phyloP scores from a whole-genome alignment of 2,329 filamentous ascomycete genomes.

The Aspergillus sp. region DNA sequence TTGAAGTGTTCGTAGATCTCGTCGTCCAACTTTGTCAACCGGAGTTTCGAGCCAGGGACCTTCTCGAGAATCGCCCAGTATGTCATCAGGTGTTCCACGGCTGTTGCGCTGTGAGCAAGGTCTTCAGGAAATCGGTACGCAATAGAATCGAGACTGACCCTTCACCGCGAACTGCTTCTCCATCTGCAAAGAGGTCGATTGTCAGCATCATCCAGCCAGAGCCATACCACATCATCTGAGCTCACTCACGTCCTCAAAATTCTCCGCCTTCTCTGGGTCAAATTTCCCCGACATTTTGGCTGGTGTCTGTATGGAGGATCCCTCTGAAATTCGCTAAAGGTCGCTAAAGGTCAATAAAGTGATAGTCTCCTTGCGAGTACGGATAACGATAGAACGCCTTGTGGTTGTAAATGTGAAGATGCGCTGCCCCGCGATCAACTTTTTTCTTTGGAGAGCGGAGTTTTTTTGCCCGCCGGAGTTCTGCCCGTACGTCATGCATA shows the following conservation, averaged over 20 bases:
- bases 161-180: constrained; percentile 99
- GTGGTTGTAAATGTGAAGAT: not conserved
- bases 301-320: not conserved
- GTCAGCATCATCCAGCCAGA: constrained; percentile 3
- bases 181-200: constrained; percentile 52
- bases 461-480: constrained; percentile 8
- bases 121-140: not conserved
- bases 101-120: constrained; percentile 29
- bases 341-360: not conserved
- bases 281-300: constrained; percentile 37
- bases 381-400: not conserved
- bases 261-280: constrained; percentile 57
- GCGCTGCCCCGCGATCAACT: constrained; percentile 22
- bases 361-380: not conserved
- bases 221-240: not conserved
- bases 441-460: constrained; percentile 27
- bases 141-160: constrained; percentile 42
- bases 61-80: constrained; percentile 96
- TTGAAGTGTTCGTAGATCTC: constrained; percentile 88
- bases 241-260: constrained; percentile 57
- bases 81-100: constrained; percentile 90
- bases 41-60: constrained; percentile 76
- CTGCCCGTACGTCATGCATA: constrained; percentile 10
- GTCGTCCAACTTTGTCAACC: constrained; percentile 88
- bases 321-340: not conserved